A percentile compares a stretch with the other conserved stretches of the same genome.
Evolutionary conservation across 345 rosid species (phyloP).

Genomic region (Ceriops decandra): DNA sequence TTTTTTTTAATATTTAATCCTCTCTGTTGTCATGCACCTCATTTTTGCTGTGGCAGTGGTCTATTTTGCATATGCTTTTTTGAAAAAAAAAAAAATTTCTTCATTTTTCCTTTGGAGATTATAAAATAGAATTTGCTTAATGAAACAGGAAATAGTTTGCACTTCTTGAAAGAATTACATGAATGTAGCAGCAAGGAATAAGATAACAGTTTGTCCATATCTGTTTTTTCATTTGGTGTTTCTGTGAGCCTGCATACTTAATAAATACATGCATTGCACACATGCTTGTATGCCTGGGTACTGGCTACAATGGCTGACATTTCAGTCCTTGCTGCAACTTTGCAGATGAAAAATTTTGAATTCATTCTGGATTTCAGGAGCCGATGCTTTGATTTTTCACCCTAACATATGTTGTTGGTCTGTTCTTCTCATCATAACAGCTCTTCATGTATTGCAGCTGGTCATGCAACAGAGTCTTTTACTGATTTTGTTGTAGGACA

Average conservation of each 20-base stretch:
- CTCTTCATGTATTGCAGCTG: slow-evolving; percentile 50
- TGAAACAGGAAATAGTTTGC: not conserved
- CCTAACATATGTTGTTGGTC: not conserved
- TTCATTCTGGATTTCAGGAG: not conserved
- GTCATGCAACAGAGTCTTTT: slow-evolving; percentile 94
- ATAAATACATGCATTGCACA: too few species aligned
- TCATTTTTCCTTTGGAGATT: not conserved
- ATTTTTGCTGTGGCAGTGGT: not conserved
- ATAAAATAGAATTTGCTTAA: not conserved
- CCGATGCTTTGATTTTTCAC: too few species aligned
- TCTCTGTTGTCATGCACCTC: not conserved
- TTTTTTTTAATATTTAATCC: not conserved
- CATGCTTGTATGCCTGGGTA: not conserved
- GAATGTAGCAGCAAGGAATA: not conserved
- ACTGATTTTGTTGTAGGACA: slow-evolving; percentile 94
- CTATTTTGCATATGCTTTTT: not conserved
- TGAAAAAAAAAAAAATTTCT: not conserved
- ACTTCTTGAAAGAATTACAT: not conserved
- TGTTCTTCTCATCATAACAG: slow-evolving; percentile 2
- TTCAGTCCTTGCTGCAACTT: not conserved
- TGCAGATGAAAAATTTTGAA: not conserved
- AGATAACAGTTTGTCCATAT: not conserved
- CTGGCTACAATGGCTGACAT: not conserved
- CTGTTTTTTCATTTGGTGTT: too few species aligned
- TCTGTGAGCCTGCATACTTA: too few species aligned